Conservation (phyloP, 2,329 filamentous ascomycete species). For the Malbranchea cinnamomea region DNA sequence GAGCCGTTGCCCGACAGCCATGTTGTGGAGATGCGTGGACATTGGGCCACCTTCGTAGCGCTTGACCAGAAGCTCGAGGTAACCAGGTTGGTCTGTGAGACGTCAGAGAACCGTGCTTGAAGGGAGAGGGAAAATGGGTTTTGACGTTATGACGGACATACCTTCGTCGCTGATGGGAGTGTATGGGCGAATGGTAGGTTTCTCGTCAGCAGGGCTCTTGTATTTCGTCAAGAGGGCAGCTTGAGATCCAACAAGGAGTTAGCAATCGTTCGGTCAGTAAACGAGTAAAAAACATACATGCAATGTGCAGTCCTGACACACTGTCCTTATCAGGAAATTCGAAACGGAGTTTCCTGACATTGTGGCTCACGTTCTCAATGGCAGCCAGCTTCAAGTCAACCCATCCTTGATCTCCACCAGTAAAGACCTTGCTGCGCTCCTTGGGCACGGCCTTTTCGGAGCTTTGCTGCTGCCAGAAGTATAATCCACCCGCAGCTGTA, state of each 20-base stretch:
- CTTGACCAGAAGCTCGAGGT: constrained; percentile 82
- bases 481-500: constrained; percentile 41
- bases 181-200: constrained; percentile 81
- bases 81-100: constrained; percentile 52
- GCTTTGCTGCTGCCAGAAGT: constrained; percentile 29
- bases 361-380: constrained; percentile 72
- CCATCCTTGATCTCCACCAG: constrained; percentile 81
- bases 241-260: constrained; percentile 15
- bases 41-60: constrained; percentile 81
- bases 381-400: constrained; percentile 65
- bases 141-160: no score
- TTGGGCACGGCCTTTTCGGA: constrained; percentile 18
- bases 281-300: constrained; percentile 40
- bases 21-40: constrained; percentile 73
- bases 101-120: neutral
- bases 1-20: constrained; percentile 68
- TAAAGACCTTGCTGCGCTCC: constrained; percentile 43
- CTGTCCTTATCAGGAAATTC: constrained; percentile 69
- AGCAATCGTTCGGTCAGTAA: neutral
- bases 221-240: constrained; percentile 79
- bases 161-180: constrained; percentile 81
- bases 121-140: no score
- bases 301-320: constrained; percentile 66
- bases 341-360: constrained; percentile 88
- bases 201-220: constrained; percentile 67